These are phyloP conservation scores for Dendrobium officinale DNA, from an alignment of 106 monocot species.

Conservation along the genomic window DNA sequence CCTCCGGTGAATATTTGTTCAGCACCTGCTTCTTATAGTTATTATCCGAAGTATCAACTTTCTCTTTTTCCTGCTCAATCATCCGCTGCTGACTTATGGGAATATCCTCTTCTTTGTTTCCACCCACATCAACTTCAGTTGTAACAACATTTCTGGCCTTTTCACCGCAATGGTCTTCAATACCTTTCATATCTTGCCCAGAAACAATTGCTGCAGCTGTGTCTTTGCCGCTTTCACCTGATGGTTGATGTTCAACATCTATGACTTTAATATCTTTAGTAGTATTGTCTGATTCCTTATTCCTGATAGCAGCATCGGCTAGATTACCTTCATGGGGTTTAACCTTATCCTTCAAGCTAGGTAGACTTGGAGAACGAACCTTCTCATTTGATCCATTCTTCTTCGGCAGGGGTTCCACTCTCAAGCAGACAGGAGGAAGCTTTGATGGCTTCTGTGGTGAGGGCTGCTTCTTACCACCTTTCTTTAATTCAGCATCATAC, in stretches of 20 bases:
- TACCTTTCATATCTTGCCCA: neutral
- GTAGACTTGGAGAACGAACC: slow-evolving; percentile 21
- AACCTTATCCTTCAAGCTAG: slow-evolving; percentile 13
- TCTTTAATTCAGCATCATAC: neutral
- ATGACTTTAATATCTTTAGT: neutral
- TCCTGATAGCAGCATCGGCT: neutral
- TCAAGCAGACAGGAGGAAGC: slow-evolving; percentile 66
- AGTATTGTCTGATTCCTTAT: slow-evolving; percentile 4
- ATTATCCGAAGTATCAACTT: neutral
- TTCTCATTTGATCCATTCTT: slow-evolving; percentile 43
- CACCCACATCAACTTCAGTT: neutral
- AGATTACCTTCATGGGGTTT: neutral
- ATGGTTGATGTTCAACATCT: neutral
- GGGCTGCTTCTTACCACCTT: slow-evolving; percentile 7
- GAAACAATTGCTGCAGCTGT: neutral
- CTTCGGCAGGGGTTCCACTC: slow-evolving; percentile 52
- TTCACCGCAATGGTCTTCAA: neutral
- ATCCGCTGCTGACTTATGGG: neutral
- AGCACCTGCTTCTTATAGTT: neutral
- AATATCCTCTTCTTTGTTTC: neutral
- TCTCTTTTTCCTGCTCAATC: slow-evolving; percentile 6
- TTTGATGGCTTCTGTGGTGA: slow-evolving; percentile 24
- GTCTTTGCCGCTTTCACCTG: neutral
- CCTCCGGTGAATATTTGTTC: slow-evolving; percentile 25
- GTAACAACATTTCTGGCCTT: neutral